Evolutionary conservation across 2,329 filamentous ascomycete species (phyloP), one percentile per base, ranked within the genome.

Genomic region (Cladosporium halotolerans): DNA sequence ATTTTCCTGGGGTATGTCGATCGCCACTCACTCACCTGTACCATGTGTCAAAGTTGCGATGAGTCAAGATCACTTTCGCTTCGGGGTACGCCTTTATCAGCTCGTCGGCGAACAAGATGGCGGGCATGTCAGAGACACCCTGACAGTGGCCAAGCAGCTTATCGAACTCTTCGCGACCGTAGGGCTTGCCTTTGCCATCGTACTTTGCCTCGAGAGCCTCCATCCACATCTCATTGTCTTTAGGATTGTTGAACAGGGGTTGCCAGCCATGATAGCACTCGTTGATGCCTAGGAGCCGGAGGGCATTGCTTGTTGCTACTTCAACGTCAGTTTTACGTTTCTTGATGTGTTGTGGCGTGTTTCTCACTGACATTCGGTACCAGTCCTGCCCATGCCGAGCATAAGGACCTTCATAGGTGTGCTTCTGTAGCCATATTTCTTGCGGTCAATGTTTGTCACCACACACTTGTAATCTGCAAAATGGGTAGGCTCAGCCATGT

Each of bases 241-340:
- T 47, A 7, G 60, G 59, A 43, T 60, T 60, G 11, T 59, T 56
- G 28, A 60, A 56, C 6, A 58, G 41, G 10, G 50, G 45, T n/a
- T 45, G 34, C 76, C 83, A 82, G 80, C 83, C 84, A 71, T 86
- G 83, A 73, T 86, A 85, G 40, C 78, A 81, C 63, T 83, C 79
- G 59, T 77, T 71, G 64, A 82, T 84, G 52, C 82, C 82, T 16
- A 86, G 75, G 58, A 79, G 72, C 60, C 81, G 76, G 64, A 86
- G 76, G 16, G 83, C 83, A 39, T 54, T 53, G 7, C 56, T 49
- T 19, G 59, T 55, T 14, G 47, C 47, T 49, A 48, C 23, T 18
- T 1, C 18, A 13, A 28, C 10, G 9, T 11, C 9, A 38, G n/a
- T 38, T 11, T 38, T 4, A 38, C 34, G 34, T 9, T 11, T 23